phyloP scores from a whole-genome alignment of 768 basidiomycete species.

The Boletus speciosus region DNA sequence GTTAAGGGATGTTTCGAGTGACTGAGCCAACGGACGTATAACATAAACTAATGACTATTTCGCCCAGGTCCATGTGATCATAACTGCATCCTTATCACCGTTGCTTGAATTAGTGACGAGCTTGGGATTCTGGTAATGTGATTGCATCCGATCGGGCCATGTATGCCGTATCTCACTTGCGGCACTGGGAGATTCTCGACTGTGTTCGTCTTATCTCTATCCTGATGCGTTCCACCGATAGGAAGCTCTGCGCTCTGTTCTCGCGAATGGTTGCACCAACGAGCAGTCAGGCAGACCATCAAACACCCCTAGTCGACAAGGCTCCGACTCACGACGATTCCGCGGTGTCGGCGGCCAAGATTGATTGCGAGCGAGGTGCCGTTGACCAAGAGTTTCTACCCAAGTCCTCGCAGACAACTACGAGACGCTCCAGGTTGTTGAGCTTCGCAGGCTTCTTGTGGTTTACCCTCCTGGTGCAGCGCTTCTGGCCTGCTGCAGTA shows the following conservation, averaged over 20 bases:
- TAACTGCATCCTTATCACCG: not conserved
- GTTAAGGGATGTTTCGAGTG: conserved; percentile 8
- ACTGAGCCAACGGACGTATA: not conserved
- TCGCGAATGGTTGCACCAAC: not conserved
- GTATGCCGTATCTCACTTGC: no score
- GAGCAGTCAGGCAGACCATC: not conserved
- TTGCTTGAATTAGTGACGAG: not conserved
- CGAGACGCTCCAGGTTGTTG: not conserved
- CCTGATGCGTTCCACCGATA: conserved; percentile 6
- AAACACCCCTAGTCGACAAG: conserved; percentile 1
- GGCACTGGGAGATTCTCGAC: not conserved
- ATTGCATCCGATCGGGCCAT: not conserved
- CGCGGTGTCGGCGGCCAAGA: not conserved
- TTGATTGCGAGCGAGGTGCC: conserved; percentile 13
- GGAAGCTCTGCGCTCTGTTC: conserved; percentile 5
- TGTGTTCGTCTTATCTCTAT: not conserved
- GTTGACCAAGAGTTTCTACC: not conserved
- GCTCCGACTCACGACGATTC: not conserved
- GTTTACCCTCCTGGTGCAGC: conserved; percentile 3
- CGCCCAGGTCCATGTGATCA: conserved; percentile 3
- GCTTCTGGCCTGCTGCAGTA: conserved; percentile 1
- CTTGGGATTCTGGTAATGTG: not conserved
- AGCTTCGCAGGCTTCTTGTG: conserved; percentile 8
- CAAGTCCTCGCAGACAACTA: not conserved
- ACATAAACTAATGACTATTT: not conserved